Evolutionary conservation across 352 stramenopile genomes (phyloP), one percentile per base, ranked within the genome.

Genomic region (Globisporangium takayamanum): DNA sequence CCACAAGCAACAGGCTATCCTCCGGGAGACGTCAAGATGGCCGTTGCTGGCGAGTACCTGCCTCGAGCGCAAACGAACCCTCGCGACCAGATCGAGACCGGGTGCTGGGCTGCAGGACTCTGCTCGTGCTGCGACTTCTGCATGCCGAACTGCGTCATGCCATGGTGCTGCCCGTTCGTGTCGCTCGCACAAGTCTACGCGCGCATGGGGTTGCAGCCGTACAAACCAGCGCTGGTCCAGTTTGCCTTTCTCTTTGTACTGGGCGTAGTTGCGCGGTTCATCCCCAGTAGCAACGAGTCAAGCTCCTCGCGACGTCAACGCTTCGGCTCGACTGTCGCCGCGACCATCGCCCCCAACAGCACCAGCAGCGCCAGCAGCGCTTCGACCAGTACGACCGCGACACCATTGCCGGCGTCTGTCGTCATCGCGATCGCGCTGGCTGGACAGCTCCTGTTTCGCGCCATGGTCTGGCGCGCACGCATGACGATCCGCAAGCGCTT

Each of bases 111-210:
- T 1, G 47, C 49, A 6, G 54, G 61, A 2, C 55, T 74, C 18
- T 76, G 61, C 49, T 57, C 56, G 12, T 73, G 69, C 63, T 67
- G 51, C 36, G 57, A 67, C 26, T 33, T 58, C 58, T 57, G 51
- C 47, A 53, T 72, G 26, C 63, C 69, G 41, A 76, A 71, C 45
- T 70, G 62, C 58, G 50, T 41, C 45, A 63, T 76, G 46, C 33
- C 63, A 11, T 64, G 33, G n/a, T 59, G 48, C 15, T 65, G 50
- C 5, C 69, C 66, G 48, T 76, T 60, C 42, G 63, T 76, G 8
- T 50, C 66, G 36, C 26, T 76, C 11, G 66, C 69, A 0, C 69
- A 76, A 22, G 60, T 70, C 45, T 59, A 60, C 14, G 48, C 63
- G 28, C 53, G 66, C 10, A 16, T 73, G 14, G 66, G 62, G 5